These are phyloP conservation scores for Chamaenerion angustifolium DNA, from an alignment of 345 rosid species.

Conservation along the genomic window DNA sequence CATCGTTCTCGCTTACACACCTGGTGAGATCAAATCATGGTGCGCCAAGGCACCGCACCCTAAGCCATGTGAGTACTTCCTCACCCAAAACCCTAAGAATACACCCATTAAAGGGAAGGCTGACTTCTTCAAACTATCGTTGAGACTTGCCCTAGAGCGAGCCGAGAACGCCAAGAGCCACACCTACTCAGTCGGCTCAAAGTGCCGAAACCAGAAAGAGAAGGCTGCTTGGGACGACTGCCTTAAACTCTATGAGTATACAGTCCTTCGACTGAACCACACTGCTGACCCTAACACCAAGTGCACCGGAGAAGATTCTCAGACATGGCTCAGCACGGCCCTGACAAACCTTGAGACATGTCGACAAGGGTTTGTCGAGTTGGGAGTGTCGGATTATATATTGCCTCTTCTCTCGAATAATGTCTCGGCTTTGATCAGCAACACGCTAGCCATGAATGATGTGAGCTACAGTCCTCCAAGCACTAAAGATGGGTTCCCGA, in stretches of 20 bases:
- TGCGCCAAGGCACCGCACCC: slow-evolving; percentile 27
- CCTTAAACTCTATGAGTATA: slow-evolving; percentile 37
- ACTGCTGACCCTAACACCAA: slow-evolving; percentile 29
- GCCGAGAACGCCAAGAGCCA: slow-evolving; percentile 33
- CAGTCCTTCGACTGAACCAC: slow-evolving; percentile 42
- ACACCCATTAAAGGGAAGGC: slow-evolving; percentile 15
- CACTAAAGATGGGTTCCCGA: slow-evolving; percentile 45
- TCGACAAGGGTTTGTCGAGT: slow-evolving; percentile 48
- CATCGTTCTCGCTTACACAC: slow-evolving; percentile 13
- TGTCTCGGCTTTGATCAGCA: slow-evolving; percentile 53
- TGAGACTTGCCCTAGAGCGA: slow-evolving; percentile 29
- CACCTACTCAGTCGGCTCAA: slow-evolving; percentile 34
- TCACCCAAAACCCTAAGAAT: slow-evolving; percentile 9
- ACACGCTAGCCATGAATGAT: slow-evolving; percentile 56
- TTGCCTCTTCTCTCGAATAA: slow-evolving; percentile 71
- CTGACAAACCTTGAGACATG: slow-evolving; percentile 80
- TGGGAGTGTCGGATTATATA: slow-evolving; percentile 41
- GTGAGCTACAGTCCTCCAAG: slow-evolving; percentile 25
- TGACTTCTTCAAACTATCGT: slow-evolving; percentile 16
- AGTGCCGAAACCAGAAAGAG: slow-evolving; percentile 38
- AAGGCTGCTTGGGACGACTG: slow-evolving; percentile 86
- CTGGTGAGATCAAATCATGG: slow-evolving; percentile 24
- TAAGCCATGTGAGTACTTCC: slow-evolving; percentile 20
- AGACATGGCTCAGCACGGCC: slow-evolving; percentile 92
- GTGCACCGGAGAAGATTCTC: slow-evolving; percentile 46